phyloP scores from a whole-genome alignment of 2,329 filamentous ascomycete species.

The Botryotinia globosa region DNA sequence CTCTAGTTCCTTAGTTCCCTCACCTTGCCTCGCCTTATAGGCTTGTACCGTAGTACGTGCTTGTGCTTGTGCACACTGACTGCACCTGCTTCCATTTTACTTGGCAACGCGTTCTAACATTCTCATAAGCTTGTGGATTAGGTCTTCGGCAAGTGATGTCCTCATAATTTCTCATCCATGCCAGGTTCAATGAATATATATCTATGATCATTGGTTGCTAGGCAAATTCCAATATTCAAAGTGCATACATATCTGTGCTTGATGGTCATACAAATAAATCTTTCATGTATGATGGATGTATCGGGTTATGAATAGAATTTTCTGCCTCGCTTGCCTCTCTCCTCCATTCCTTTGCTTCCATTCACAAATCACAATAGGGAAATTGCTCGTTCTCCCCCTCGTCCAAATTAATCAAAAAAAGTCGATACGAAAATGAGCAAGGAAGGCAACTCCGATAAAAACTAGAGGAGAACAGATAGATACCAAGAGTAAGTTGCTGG shows the following conservation, averaged over 20 bases:
- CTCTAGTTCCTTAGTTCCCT: not conserved
- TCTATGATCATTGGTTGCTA: not conserved
- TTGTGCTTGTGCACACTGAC: not conserved
- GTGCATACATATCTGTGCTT: not conserved
- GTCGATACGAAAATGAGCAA: not conserved
- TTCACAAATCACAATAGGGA: not conserved
- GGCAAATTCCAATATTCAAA: not conserved
- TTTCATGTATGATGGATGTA: not conserved
- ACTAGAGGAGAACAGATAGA: not conserved
- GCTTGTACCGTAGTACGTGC: not conserved
- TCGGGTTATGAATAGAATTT: not conserved
- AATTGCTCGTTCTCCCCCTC: not conserved
- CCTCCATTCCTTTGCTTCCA: not conserved
- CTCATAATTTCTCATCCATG: not conserved
- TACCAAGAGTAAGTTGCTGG: not conserved
- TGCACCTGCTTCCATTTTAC: not conserved
- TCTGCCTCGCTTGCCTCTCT: not conserved
- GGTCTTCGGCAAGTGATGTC: not conserved
- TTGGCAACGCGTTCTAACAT: not conserved
- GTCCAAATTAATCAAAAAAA: not conserved
- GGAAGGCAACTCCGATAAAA: no score
- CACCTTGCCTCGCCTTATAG: not conserved
- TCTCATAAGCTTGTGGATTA: not conserved
- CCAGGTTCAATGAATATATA: not conserved
- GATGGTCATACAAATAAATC: not conserved